Percentiles rank a stretch among this genome's conserved stretches.
phyloP scores from a whole-genome alignment of 129 eudicot genomes.

The Centella asiatica region DNA sequence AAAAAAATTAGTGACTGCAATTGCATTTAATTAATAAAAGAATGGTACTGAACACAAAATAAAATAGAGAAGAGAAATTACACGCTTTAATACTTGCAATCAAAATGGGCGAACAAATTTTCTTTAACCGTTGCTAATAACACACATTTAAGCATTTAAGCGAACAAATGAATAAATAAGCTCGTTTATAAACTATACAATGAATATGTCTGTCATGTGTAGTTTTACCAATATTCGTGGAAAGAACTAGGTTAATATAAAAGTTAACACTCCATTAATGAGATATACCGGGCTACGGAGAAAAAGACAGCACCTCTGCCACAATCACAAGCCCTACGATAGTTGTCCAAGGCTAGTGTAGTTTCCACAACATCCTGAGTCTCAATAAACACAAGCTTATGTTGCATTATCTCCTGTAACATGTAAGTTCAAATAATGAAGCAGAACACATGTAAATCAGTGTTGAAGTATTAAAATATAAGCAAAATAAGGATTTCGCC shows the following conservation, averaged over 20 bases:
- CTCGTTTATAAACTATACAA: not conserved
- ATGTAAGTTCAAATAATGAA: not conserved
- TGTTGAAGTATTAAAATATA: not conserved
- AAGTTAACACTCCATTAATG: not conserved
- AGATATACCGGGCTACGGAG: slow-evolving; percentile 90
- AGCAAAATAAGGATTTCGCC: not conserved
- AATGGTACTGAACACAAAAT: too few relatives aligned
- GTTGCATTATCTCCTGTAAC: slow-evolving; percentile 94
- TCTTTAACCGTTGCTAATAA: too few relatives aligned
- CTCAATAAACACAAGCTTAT: slow-evolving; percentile 94
- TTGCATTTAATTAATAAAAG: too few relatives aligned
- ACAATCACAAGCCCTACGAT: slow-evolving; percentile 97
- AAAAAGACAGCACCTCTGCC: slow-evolving; percentile 99
- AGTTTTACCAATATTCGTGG: not conserved
- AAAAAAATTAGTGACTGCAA: too few relatives aligned
- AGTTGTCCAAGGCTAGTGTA: slow-evolving; percentile 90
- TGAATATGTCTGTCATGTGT: too few relatives aligned
- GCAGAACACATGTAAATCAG: not conserved
- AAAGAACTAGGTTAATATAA: not conserved
- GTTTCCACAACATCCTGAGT: slow-evolving; percentile 99
- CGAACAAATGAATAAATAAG: too few relatives aligned
- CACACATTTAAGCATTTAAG: too few relatives aligned
- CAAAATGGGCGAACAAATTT: too few relatives aligned
- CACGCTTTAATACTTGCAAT: too few relatives aligned
- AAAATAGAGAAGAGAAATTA: too few relatives aligned